These are phyloP conservation scores for Cytospora paraplurivora DNA, from an alignment of 2,329 filamentous ascomycete genomes.

Conservation along the genomic window DNA sequence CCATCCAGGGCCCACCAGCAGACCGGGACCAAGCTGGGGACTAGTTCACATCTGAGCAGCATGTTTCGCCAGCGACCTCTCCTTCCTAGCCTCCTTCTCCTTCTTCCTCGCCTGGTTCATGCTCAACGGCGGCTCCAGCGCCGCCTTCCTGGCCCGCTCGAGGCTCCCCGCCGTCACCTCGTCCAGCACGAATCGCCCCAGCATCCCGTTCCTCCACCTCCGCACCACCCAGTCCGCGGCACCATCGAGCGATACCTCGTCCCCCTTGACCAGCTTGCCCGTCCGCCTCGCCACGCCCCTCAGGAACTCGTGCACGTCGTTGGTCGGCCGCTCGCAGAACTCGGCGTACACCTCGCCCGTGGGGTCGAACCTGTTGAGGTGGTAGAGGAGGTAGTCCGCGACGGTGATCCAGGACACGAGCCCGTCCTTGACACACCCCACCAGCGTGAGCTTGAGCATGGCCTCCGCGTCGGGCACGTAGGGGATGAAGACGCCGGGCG, in stretches of 20 bases:
- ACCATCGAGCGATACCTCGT: slow-evolving; percentile 67
- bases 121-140: slow-evolving; percentile 56
- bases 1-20: not conserved
- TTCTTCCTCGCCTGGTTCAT: slow-evolving; percentile 69
- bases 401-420: slow-evolving; percentile 76
- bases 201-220: slow-evolving; percentile 74
- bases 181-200: slow-evolving; percentile 81
- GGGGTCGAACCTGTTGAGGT: slow-evolving; percentile 71
- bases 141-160: slow-evolving; percentile 47
- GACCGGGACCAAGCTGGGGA: slow-evolving; percentile 14
- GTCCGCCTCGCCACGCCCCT: slow-evolving; percentile 70
- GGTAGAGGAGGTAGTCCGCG: slow-evolving; percentile 88
- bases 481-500: slow-evolving; percentile 92
- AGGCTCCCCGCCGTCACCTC: slow-evolving; percentile 66
- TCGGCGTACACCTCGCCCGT: slow-evolving; percentile 54
- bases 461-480: slow-evolving; percentile 82
- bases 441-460: slow-evolving; percentile 94
- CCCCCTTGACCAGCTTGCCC: slow-evolving; percentile 75
- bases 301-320: slow-evolving; percentile 77
- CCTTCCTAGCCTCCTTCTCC: slow-evolving; percentile 60
- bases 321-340: slow-evolving; percentile 69
- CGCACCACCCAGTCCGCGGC: slow-evolving; percentile 81
- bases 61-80: slow-evolving; percentile 38
- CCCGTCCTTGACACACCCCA: slow-evolving; percentile 87
- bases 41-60: slow-evolving; percentile 27